Evolutionary conservation across 75 land plant species (phyloP), one percentile per base, ranked within the genome.

Genomic region (Gnetum montanum): DNA sequence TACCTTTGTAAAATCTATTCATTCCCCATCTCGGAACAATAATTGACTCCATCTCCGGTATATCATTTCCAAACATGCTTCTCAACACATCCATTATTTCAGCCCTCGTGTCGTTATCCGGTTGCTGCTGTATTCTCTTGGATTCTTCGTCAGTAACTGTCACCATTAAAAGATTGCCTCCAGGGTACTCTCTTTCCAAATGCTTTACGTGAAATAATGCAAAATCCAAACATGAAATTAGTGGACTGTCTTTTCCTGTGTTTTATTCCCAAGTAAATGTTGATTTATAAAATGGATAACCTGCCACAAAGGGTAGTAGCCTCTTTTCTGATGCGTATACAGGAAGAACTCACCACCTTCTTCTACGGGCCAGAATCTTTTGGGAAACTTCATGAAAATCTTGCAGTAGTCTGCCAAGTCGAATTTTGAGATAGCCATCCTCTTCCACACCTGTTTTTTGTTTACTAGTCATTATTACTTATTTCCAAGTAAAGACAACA

Each of bases 241-340:
- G 0, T 13, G 10, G 40, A 40, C 13, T 4, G 2, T 11, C 3
- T 0, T 13, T 40, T 12, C n/a, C n/a, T n/a, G 10, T 0, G 3
- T 40, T 16, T 40, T 13, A 40, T 40, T 40, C n/a, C 43, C 7
- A 40, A 13, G n/a, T n/a, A n/a, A n/a, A n/a, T n/a, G n/a, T n/a
- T n/a, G n/a, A n/a, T n/a, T n/a, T n/a, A n/a, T n/a, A 20, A 45
- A 8, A n/a, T 8, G 23, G 13, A 49, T 35, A 45, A 89, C 95
- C 95, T 90, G 83, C 96, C 96, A 89, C 8, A 75, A 58, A 2
- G 82, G 70, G 65, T 79, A 89, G 58, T 85, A 85, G n/a, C 96
- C 96, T 61, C 96, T 66, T 18, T 65, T 68, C 28, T 80, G 84
- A 48, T 79, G 77, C 7, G 85, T 77, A 58, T 82, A 85, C 8